phyloP scores from a whole-genome alignment of 2,329 filamentous ascomycete genomes.

The Aspergillus neoniger region DNA sequence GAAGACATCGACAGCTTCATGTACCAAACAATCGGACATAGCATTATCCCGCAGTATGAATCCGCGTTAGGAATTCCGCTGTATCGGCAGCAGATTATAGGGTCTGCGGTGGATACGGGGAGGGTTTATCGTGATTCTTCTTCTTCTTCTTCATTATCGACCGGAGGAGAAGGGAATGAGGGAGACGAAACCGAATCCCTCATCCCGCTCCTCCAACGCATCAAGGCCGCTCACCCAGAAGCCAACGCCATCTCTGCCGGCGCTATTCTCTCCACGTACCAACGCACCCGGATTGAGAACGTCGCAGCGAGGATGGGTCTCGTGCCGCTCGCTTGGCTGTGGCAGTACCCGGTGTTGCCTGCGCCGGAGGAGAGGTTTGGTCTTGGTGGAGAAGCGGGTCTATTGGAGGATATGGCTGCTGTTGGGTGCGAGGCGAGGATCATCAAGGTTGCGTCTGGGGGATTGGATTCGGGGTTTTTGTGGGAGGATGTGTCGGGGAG shows the following conservation, averaged over 20 bases:
- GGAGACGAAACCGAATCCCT: slow-evolving; percentile 88
- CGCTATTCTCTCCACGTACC: slow-evolving; percentile 92
- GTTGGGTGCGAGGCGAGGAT: slow-evolving; percentile 83
- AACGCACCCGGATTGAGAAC: slow-evolving; percentile 92
- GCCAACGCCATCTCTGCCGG: slow-evolving; percentile 87
- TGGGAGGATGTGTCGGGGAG: slow-evolving; percentile 72
- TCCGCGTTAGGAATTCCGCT: slow-evolving; percentile 77
- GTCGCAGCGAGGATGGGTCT: slow-evolving; percentile 83
- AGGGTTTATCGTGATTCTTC: slow-evolving; percentile 63
- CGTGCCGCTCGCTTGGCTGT: slow-evolving; percentile 80
- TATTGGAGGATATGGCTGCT: slow-evolving; percentile 79
- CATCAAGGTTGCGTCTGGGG: slow-evolving; percentile 91
- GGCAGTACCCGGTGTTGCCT: slow-evolving; percentile 82
- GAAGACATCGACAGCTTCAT: slow-evolving; percentile 94
- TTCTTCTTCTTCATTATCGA: not conserved
- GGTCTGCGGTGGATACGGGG: slow-evolving; percentile 68
- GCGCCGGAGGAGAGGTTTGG: slow-evolving; percentile 37
- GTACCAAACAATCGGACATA: slow-evolving; percentile 97
- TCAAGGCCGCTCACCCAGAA: slow-evolving; percentile 70
- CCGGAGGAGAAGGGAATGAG: not conserved
- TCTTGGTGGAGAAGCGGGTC: slow-evolving; percentile 35
- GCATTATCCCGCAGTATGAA: slow-evolving; percentile 81
- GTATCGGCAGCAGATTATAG: slow-evolving; percentile 76
- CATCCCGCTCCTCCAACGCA: slow-evolving; percentile 68
- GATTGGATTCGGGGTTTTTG: slow-evolving; percentile 75